Percentiles rank a stretch among this genome's conserved stretches.
phyloP scores from a whole-genome alignment of 208 protist species.

The Trypanosoma theileri region DNA sequence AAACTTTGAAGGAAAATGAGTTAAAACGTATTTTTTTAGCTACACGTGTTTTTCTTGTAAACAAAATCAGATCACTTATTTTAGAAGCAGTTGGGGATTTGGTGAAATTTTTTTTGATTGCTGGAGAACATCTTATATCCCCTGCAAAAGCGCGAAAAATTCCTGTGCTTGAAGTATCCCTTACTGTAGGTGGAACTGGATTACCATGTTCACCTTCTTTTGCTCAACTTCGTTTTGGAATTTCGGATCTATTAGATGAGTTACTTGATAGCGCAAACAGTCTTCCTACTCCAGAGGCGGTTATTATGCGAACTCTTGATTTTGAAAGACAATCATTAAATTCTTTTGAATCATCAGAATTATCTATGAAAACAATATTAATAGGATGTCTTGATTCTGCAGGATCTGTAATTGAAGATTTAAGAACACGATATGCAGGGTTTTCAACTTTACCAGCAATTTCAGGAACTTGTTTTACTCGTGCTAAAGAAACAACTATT shows the following conservation, averaged over 20 bases:
- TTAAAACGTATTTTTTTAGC: constrained; percentile 65
- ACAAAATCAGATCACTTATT: constrained; percentile 51
- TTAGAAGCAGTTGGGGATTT: constrained; percentile 56
- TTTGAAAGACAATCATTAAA: constrained; percentile 42
- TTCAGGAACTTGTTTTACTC: constrained; percentile 37
- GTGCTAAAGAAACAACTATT: constrained; percentile 32
- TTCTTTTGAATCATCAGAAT: constrained; percentile 20
- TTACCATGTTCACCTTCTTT: constrained; percentile 62
- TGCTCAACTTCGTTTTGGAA: constrained; percentile 52
- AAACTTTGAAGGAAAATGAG: constrained; percentile 40
- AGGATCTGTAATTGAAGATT: constrained; percentile 40
- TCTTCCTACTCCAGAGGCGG: constrained; percentile 52
- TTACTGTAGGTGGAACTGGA: constrained; percentile 56
- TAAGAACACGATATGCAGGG: constrained; percentile 39
- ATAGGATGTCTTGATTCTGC: constrained; percentile 38
- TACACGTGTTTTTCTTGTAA: constrained; percentile 74
- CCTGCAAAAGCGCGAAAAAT: constrained; percentile 36
- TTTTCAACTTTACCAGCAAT: constrained; percentile 59
- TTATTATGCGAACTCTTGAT: constrained; percentile 64
- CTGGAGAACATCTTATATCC: constrained; percentile 27
- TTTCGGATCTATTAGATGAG: constrained; percentile 69
- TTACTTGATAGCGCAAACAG: constrained; percentile 49
- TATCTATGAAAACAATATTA: constrained; percentile 21
- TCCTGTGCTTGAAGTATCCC: constrained; percentile 48
- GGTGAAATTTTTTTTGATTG: constrained; percentile 57